Percentiles rank a stretch among this genome's conserved stretches.
These are phyloP conservation scores for Pelargonium myrrhifolium DNA, from an alignment of 441 rosid species.

Conservation along the genomic window DNA sequence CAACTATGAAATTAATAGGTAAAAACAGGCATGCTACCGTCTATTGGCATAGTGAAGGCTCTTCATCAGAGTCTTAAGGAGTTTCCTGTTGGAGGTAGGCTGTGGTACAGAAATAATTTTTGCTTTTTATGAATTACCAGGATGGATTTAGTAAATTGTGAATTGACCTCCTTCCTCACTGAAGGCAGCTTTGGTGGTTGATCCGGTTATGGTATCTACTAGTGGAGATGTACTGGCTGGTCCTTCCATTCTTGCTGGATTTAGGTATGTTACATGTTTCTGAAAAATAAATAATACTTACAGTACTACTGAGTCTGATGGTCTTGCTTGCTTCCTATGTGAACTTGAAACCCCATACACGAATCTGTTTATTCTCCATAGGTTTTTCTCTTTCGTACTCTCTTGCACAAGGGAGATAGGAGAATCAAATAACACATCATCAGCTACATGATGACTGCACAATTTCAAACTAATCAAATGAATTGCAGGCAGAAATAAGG, in stretches of 20 bases:
- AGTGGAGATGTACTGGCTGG: conserved; percentile 92
- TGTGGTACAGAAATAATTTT: neutral
- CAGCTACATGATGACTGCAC: neutral
- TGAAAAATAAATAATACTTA: no score
- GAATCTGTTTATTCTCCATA: no score
- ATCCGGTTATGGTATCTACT: conserved; percentile 97
- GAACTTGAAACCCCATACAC: no score
- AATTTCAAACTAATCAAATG: no score
- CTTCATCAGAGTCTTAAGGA: conserved; percentile 48
- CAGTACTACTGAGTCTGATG: neutral
- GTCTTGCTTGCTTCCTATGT: neutral
- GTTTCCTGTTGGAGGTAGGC: conserved; percentile 62
- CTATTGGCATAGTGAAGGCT: conserved; percentile 50
- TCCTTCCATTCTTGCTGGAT: conserved; percentile 59
- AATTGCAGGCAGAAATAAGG: no score
- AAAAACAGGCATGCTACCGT: conserved; percentile 93
- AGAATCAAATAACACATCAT: neutral
- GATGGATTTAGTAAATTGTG: conserved; percentile 16
- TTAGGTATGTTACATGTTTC: conserved; percentile 38
- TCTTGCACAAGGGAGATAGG: no score
- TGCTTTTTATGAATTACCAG: neutral
- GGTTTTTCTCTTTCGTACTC: no score
- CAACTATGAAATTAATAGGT: conserved; percentile 33
- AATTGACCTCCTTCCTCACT: conserved; percentile 30
- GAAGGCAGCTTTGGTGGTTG: conserved; percentile 90